Conservation (phyloP, 495 filamentous ascomycete species). For the Articulospora tetracladia region DNA sequence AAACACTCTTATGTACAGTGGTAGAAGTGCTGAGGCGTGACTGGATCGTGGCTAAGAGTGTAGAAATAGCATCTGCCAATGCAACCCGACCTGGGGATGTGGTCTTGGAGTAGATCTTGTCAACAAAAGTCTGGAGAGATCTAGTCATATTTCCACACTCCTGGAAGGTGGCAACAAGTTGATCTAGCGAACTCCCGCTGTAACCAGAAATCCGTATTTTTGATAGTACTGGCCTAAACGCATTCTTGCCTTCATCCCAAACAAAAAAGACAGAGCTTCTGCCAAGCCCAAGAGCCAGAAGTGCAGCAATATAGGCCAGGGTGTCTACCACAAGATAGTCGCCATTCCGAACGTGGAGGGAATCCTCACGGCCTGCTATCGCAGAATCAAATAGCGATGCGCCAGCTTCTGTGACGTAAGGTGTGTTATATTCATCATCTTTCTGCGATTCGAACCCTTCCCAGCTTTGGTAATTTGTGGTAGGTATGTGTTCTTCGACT, state of each 20-base stretch:
- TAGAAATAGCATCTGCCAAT: slow-evolving; percentile 54
- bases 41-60: slow-evolving; percentile 51
- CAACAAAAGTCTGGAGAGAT: slow-evolving; percentile 48
- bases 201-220: slow-evolving; percentile 65
- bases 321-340: slow-evolving; percentile 34
- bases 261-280: slow-evolving; percentile 75
- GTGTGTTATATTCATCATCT: slow-evolving; percentile 40
- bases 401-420: slow-evolving; percentile 78
- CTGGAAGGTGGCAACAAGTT: slow-evolving; percentile 53
- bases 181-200: slow-evolving; percentile 52
- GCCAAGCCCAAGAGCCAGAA: slow-evolving; percentile 73
- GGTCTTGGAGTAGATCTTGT: slow-evolving; percentile 36
- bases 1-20: slow-evolving; percentile 42
- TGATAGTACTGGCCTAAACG: slow-evolving; percentile 53
- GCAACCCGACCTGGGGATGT: slow-evolving; percentile 53
- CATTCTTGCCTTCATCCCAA: slow-evolving; percentile 53
- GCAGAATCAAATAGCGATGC: slow-evolving; percentile 68
- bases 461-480: slow-evolving; percentile 62
- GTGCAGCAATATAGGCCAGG: slow-evolving; percentile 52
- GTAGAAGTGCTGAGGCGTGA: slow-evolving; percentile 45
- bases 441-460: slow-evolving; percentile 55
- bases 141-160: slow-evolving; percentile 55
- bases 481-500: slow-evolving; percentile 25
- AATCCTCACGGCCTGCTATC: slow-evolving; percentile 33
- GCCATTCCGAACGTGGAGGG: slow-evolving; percentile 27